Evolutionary conservation across 176 grass and related monocot species (phyloP).

Genomic region (Eragrostis nindensis): DNA sequence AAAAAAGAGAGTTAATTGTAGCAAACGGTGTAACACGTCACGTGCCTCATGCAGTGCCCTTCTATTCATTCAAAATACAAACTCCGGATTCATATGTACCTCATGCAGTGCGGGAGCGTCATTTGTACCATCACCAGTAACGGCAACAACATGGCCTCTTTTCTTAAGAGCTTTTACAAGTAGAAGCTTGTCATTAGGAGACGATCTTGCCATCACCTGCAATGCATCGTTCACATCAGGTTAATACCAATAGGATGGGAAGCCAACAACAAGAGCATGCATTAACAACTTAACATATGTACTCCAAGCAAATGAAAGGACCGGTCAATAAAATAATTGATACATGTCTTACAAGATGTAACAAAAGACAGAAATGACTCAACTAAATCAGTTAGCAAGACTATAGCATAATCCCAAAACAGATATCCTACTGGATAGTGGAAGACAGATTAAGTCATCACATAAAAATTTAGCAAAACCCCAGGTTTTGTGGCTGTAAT

Average conservation of each 20-base stretch:
- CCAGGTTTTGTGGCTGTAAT: too few species aligned
- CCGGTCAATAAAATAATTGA: background rate
- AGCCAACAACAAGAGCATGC: slow-evolving; percentile 14
- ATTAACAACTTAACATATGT: slow-evolving; percentile 19
- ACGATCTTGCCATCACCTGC: slow-evolving; percentile 97
- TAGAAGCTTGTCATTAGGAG: slow-evolving; percentile 91
- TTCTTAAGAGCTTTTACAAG: slow-evolving; percentile 91
- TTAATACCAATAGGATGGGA: slow-evolving; percentile 23
- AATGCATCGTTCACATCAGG: slow-evolving; percentile 22
- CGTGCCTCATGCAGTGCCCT: too few species aligned
- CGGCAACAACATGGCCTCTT: slow-evolving; percentile 79
- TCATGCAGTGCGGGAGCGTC: slow-evolving; percentile 96
- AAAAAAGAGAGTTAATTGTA: slow-evolving; percentile 1
- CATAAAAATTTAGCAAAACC: background rate
- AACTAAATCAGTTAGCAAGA: slow-evolving; percentile 22
- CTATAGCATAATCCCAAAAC: slow-evolving; percentile 12
- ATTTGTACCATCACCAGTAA: slow-evolving; percentile 97
- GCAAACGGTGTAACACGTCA: background rate
- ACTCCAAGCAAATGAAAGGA: slow-evolving; percentile 14
- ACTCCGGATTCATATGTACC: slow-evolving; percentile 40
- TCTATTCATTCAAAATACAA: slow-evolving; percentile 40
- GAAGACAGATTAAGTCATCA: slow-evolving; percentile 11
- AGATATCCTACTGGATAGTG: slow-evolving; percentile 14
- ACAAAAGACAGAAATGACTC: slow-evolving; percentile 13
- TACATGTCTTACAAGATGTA: slow-evolving; percentile 24